Evolutionary conservation across 106 monocot genomes (phyloP).

Genomic region (Xerophyta viscosa): DNA sequence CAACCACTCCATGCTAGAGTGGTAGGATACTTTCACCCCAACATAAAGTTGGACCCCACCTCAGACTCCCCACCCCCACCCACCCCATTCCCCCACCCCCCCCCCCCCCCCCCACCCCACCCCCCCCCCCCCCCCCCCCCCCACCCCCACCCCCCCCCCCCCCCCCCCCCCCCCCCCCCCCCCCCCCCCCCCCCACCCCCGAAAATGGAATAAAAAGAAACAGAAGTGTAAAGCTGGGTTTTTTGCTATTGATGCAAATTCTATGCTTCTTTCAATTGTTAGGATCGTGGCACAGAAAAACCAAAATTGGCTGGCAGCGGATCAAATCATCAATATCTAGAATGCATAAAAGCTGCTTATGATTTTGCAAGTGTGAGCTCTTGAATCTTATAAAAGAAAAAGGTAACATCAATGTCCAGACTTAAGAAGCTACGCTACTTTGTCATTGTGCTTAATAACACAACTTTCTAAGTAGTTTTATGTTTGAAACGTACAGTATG

Average conservation of each 20-base stretch:
- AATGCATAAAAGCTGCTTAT: slow-evolving; percentile 89
- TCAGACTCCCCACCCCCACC: no score
- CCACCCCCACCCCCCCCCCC: no score
- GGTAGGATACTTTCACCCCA: no score
- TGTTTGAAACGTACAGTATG: slow-evolving; percentile 47
- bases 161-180: no score
- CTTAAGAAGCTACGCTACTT: background rate
- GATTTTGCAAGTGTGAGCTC: slow-evolving; percentile 87
- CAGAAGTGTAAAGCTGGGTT: no score
- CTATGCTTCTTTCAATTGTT: slow-evolving; percentile 1
- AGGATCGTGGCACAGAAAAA: slow-evolving; percentile 79
- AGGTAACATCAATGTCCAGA: slow-evolving; percentile 31
- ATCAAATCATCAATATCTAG: slow-evolving; percentile 84
- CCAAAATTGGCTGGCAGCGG: slow-evolving; percentile 67
- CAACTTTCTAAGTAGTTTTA: background rate
- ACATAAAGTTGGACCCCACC: no score
- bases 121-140: no score
- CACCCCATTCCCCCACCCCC: no score
- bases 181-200: no score
- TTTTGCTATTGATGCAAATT: background rate
- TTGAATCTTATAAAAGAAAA: slow-evolving; percentile 90
- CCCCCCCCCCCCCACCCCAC: no score
- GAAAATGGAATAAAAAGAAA: no score
- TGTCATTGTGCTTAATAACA: slow-evolving; percentile 3
- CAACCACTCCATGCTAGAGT: no score